Conservation (phyloP, 2,329 filamentous ascomycete species). For the Mycosphaerella sp. region DNA sequence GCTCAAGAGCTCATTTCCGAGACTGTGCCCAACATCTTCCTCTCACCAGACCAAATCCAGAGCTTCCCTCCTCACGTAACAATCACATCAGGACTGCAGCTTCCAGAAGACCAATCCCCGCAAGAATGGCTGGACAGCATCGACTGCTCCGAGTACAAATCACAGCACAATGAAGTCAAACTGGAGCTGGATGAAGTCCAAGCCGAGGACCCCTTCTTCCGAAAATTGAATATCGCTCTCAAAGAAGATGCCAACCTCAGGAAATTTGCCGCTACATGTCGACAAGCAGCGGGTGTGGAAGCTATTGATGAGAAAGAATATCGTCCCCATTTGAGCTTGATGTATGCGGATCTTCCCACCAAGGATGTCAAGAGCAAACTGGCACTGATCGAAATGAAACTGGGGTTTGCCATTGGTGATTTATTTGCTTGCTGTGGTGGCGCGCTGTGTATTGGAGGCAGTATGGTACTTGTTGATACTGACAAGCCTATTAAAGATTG, state of each 20-base stretch:
- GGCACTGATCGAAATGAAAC: constrained; percentile 25
- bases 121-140: constrained; percentile 23
- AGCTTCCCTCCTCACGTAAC: constrained; percentile 23
- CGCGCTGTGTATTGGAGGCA: constrained; percentile 23
- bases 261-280: constrained; percentile 12
- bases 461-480: constrained; percentile 26
- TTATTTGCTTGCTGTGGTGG: constrained; percentile 27
- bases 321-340: constrained; percentile 23
- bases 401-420: constrained; percentile 26
- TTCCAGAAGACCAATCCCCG: constrained; percentile 11
- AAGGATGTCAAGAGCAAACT: constrained; percentile 21
- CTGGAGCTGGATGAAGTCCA: constrained; percentile 22
- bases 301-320: constrained; percentile 9
- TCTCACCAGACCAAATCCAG: constrained; percentile 12
- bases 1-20: constrained; percentile 26
- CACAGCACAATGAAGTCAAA: constrained; percentile 22
- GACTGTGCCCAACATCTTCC: constrained; percentile 21
- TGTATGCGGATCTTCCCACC: constrained; percentile 22
- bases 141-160: constrained; percentile 12
- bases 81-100: constrained; percentile 19
- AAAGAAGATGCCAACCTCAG: constrained; percentile 19
- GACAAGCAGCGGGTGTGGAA: constrained; percentile 10
- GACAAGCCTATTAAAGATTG: constrained; percentile 18
- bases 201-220: constrained; percentile 22
- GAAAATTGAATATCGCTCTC: constrained; percentile 23